Conservation (phyloP, 1,284 basidiomycete genomes). For the Cryptococcus maquisensis region DNA sequence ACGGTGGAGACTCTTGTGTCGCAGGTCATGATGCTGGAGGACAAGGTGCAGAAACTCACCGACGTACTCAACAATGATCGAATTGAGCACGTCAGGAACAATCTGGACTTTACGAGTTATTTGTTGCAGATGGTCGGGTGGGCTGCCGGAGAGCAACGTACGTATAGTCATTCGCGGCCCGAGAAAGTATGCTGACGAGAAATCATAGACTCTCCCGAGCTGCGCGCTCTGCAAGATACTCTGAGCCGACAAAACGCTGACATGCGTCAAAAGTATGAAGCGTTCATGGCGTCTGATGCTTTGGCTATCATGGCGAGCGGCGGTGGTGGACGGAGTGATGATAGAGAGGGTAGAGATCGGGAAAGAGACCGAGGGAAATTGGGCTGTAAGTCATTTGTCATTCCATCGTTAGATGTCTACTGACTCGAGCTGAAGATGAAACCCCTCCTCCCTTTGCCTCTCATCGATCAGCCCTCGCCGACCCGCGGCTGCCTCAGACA, state of each 20-base stretch:
- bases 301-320: conserved; percentile 17
- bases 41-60: conserved; percentile 24
- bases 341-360: not conserved
- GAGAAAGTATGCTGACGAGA: not conserved
- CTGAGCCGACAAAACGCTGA: conserved; percentile 22
- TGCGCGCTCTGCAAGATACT: conserved; percentile 25
- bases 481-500: not conserved
- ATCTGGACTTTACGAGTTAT: conserved; percentile 30
- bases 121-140: conserved; percentile 34
- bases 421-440: not conserved
- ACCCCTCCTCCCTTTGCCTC: not conserved
- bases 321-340: not conserved
- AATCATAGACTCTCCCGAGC: conserved; percentile 7
- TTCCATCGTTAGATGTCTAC: not conserved
- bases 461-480: not conserved
- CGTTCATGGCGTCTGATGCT: conserved; percentile 26
- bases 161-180: conserved; percentile 4
- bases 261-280: conserved; percentile 26
- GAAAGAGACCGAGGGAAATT: not conserved
- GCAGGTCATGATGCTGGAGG: conserved; percentile 33
- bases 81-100: conserved; percentile 25
- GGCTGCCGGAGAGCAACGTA: conserved; percentile 21
- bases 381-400: not conserved
- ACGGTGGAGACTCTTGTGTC: conserved; percentile 12
- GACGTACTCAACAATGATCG: conserved; percentile 30